Percentiles rank a stretch among this genome's conserved stretches.
phyloP scores from a whole-genome alignment of 192 early-diverging fungal genomes.

The Coemansia sp. region DNA sequence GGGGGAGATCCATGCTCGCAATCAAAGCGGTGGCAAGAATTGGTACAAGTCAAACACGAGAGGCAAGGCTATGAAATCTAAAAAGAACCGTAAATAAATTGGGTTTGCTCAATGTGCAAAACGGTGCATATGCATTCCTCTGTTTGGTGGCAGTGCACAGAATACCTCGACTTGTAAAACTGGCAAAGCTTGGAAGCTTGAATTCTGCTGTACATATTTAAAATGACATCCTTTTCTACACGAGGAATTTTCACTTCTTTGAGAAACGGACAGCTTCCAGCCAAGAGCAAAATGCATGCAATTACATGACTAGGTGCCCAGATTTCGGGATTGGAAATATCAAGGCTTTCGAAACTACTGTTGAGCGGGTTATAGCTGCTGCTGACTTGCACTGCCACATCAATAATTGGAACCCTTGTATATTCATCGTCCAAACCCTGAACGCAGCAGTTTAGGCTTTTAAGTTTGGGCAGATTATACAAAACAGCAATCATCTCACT shows the following conservation, averaged over 20 bases:
- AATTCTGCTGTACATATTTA: too few relatives aligned
- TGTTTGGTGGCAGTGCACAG: too few relatives aligned
- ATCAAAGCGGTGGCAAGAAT: conserved; percentile 37
- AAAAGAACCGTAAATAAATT: neutral
- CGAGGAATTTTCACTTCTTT: too few relatives aligned
- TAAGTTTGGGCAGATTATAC: neutral
- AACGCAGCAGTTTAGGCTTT: neutral
- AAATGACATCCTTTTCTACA: too few relatives aligned
- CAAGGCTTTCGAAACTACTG: neutral
- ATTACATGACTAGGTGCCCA: neutral
- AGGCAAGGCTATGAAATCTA: conserved; percentile 1
- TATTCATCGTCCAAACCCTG: neutral
- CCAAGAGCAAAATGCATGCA: neutral
- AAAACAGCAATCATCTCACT: neutral
- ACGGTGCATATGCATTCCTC: too few relatives aligned
- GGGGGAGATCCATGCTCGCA: conserved; percentile 66
- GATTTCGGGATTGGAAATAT: neutral
- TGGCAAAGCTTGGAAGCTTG: too few relatives aligned
- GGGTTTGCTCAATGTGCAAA: neutral
- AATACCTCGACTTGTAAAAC: too few relatives aligned
- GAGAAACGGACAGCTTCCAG: neutral
- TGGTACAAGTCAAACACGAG: conserved; percentile 28
- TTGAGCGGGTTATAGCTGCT: neutral
- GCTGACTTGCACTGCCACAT: neutral
- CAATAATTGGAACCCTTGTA: neutral